Conservation (phyloP, 1,139 yeast genomes). For the Blastobotrys apis region DNA sequence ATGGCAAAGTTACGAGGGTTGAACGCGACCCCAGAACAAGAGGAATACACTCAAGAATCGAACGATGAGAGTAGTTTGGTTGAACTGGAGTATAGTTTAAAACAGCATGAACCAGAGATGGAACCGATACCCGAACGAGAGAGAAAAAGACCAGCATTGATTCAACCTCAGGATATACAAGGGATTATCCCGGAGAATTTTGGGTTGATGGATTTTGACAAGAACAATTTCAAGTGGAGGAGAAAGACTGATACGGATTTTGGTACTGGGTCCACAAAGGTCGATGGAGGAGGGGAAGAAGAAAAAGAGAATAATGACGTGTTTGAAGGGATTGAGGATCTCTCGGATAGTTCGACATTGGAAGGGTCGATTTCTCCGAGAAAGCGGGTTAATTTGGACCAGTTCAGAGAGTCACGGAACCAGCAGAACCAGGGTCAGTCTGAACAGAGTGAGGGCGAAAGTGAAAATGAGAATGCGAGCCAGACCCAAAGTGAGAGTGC, state of each 20-base stretch:
- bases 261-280: slow-evolving; percentile 26
- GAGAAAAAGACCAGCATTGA: slow-evolving; percentile 22
- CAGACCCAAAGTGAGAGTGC: not conserved
- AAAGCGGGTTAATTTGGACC: slow-evolving; percentile 4
- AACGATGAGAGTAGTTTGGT: slow-evolving; percentile 13
- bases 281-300: slow-evolving; percentile 9
- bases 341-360: slow-evolving; percentile 17
- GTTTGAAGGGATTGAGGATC: slow-evolving; percentile 31
- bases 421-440: slow-evolving; percentile 5
- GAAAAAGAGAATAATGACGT: slow-evolving; percentile 20
- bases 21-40: not conserved
- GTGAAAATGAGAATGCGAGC: not conserved
- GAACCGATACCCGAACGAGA: slow-evolving; percentile 2
- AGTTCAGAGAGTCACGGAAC: slow-evolving; percentile 4
- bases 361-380: not conserved
- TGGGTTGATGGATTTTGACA: slow-evolving; percentile 26
- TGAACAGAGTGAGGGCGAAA: slow-evolving; percentile 12
- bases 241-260: slow-evolving; percentile 15
- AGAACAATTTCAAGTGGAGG: slow-evolving; percentile 20
- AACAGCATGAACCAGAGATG: slow-evolving; percentile 16
- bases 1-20: slow-evolving; percentile 14
- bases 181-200: slow-evolving; percentile 21
- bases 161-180: slow-evolving; percentile 26
- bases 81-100: slow-evolving; percentile 17
- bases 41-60: slow-evolving; percentile 13